These are phyloP conservation scores for Ephemerocybe angulata DNA, from an alignment of 768 basidiomycete genomes.

Conservation along the genomic window DNA sequence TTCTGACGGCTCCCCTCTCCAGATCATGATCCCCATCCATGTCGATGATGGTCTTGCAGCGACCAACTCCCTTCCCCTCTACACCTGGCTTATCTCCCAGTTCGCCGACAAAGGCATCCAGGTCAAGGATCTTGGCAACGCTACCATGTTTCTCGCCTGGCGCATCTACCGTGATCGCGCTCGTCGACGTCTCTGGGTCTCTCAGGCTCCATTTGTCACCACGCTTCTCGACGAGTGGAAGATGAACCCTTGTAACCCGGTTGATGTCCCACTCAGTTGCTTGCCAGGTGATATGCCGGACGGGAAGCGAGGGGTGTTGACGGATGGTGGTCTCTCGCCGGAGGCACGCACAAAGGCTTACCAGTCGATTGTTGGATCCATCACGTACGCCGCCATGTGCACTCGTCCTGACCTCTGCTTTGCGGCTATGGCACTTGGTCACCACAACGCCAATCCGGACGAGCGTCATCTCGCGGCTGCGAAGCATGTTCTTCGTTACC, in stretches of 20 bases:
- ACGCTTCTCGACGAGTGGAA: conserved; percentile 12
- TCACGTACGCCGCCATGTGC: conserved; percentile 22
- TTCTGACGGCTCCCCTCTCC: neutral
- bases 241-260: neutral
- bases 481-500: conserved; percentile 26
- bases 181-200: conserved; percentile 10
- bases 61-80: conserved; percentile 2
- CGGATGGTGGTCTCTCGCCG: neutral
- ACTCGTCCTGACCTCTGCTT: conserved; percentile 30
- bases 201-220: conserved; percentile 12
- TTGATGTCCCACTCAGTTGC: conserved; percentile 14
- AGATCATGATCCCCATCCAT: conserved; percentile 7
- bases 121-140: conserved; percentile 7
- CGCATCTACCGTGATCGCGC: conserved; percentile 9
- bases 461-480: conserved; percentile 22
- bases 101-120: conserved; percentile 1
- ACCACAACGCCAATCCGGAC: conserved; percentile 22
- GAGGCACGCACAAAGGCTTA: neutral
- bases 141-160: conserved; percentile 21
- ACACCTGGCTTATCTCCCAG: conserved; percentile 6
- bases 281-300: conserved; percentile 8
- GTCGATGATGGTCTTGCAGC: conserved; percentile 9
- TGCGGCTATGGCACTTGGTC: conserved; percentile 23
- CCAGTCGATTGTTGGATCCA: conserved; percentile 15
- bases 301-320: conserved; percentile 15